Evolutionary conservation across 495 filamentous ascomycete species (phyloP).

Genomic region (Hypoxylon rickii): DNA sequence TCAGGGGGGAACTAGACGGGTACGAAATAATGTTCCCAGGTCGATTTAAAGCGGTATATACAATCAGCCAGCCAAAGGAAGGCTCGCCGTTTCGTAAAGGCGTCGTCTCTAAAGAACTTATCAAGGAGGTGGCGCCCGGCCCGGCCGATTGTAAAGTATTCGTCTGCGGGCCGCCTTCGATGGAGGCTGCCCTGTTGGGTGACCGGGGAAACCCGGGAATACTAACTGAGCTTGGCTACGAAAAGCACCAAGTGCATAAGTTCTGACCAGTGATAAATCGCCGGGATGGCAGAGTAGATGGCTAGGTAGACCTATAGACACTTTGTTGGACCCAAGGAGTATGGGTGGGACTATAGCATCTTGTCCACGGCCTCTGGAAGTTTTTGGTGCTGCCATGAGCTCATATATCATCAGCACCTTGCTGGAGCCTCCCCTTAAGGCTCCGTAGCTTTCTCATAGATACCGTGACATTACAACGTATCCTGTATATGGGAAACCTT

Average conservation of each 20-base stretch:
- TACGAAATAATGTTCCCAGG: conserved; percentile 58
- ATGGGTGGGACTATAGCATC: no score
- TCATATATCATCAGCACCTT: no score
- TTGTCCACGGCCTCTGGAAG: no score
- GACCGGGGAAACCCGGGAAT: conserved; percentile 46
- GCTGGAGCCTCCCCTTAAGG: no score
- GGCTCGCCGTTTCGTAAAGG: conserved; percentile 55
- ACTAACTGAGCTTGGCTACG: conserved; percentile 56
- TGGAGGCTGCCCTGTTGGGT: conserved; percentile 63
- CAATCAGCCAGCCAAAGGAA: conserved; percentile 55
- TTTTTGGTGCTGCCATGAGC: no score
- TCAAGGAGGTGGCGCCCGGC: conserved; percentile 52
- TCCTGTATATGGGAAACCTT: no score
- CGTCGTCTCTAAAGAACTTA: conserved; percentile 58
- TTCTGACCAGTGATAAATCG: conserved; percentile 45
- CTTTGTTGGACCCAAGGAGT: no score
- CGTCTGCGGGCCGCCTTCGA: conserved; percentile 67
- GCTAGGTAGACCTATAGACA: no score
- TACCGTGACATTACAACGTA: no score
- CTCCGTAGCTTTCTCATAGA: no score
- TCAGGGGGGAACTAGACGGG: conserved; percentile 57
- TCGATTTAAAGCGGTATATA: conserved; percentile 63
- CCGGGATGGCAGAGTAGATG: no score
- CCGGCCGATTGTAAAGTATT: conserved; percentile 61
- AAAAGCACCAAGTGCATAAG: conserved; percentile 57